Base-by-base conservation (phyloP, 2,329 filamentous ascomycete genomes). In the Colletotrichum sp. region DNA sequence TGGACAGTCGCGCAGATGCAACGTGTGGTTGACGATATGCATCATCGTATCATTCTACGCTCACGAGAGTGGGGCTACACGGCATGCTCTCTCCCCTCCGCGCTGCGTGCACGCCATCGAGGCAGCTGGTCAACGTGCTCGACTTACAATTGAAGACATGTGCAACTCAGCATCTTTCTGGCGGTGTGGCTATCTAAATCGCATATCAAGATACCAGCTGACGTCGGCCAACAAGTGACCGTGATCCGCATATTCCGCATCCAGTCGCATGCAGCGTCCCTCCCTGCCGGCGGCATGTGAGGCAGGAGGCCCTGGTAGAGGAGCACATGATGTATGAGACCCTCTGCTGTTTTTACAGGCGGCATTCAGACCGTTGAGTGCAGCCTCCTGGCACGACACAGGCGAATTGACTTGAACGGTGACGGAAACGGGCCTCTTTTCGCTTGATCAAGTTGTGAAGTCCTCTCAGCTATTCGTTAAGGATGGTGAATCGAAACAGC, bases 141-240 rank as follows among this genome's bases (percentile, higher is more conserved):
- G 10, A 48, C 43, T 13, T 21, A 12, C n/a, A 21, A n/a, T 21
- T 48, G 43, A 48, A 48, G 28, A 61, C 28, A 61, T 34, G 59
- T n/a, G 26, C 26, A 24, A 34, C 28, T 30, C 12, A 34, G 28
- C 59, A 14, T n/a, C 10, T 36, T 43, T 63, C 55, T 63, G 39
- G 67, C 66, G 71, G 66, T 71, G 71, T 71, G 67, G 32, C 43
- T 71, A 71, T 66, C 43, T 43, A 71, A 68, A 55, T 68, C 10
- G 13, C n/a, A 18, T 55, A 32, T 68, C 30, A 28, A 67, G 43
- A 68, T 30, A 68, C 52, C 65, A 68, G 18, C 18, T 32, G 26
- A 28, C 43, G 26, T 16, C 63, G 16, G 24, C 26, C 59, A 18
- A 61, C 28, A 16, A 59, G 43, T 48, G 32, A 64, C 34, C 7